These are phyloP conservation scores for Blastobotrys americana DNA, from an alignment of 805 yeast genomes.

Conservation along the genomic window DNA sequence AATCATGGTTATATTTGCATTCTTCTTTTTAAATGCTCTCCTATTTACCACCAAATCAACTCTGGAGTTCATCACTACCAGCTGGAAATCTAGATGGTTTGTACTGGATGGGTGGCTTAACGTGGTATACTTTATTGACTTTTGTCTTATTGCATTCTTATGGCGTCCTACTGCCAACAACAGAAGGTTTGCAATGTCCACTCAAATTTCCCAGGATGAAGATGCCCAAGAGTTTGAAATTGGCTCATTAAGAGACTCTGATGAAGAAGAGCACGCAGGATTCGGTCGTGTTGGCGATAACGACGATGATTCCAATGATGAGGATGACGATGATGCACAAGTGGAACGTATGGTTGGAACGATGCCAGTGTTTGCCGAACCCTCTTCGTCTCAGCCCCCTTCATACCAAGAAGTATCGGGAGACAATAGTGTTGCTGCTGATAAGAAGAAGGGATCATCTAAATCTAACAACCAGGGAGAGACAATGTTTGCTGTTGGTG, in stretches of 20 bases:
- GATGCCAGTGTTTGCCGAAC: background rate
- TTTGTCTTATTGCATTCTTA: constrained; percentile 74
- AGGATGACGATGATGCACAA: constrained; percentile 17
- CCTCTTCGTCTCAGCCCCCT: constrained; percentile 1
- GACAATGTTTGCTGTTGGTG: constrained; percentile 23
- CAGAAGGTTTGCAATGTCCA: constrained; percentile 87
- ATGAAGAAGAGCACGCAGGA: constrained; percentile 34
- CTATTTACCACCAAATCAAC: constrained; percentile 66
- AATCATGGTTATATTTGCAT: constrained; percentile 59
- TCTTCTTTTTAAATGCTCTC: constrained; percentile 63
- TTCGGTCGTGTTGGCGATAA: constrained; percentile 20
- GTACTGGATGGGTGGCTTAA: constrained; percentile 93
- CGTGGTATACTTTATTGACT: constrained; percentile 74
- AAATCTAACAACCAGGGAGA: constrained; percentile 9
- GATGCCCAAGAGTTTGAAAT: constrained; percentile 62
- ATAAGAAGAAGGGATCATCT: background rate
- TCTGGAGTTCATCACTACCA: constrained; percentile 69
- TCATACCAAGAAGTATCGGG: background rate
- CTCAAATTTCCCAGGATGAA: constrained; percentile 76
- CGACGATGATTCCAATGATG: too few relatives aligned
- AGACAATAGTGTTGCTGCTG: background rate
- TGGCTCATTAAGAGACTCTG: constrained; percentile 42
- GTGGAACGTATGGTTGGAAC: constrained; percentile 3
- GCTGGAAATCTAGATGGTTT: constrained; percentile 90
- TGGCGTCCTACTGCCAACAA: constrained; percentile 99